phyloP scores from a whole-genome alignment of 805 yeast genomes.

The Hemisphaericaspora nanyangensis region DNA sequence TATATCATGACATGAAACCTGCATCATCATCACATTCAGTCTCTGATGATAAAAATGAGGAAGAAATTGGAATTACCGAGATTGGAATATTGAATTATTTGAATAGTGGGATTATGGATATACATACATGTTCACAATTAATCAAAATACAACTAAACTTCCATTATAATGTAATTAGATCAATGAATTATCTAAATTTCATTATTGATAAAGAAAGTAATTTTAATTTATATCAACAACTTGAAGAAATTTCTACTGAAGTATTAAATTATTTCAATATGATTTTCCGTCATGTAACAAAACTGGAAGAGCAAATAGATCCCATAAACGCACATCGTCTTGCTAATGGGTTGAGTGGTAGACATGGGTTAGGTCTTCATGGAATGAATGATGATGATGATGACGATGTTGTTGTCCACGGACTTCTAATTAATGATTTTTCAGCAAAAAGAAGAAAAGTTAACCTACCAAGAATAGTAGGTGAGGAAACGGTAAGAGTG shows the following conservation, averaged over 20 bases:
- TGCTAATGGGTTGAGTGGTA: slow-evolving; percentile 34
- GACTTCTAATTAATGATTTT: slow-evolving; percentile 42
- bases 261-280: slow-evolving; percentile 34
- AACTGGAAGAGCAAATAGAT: slow-evolving; percentile 11
- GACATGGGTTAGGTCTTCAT: slow-evolving; percentile 5
- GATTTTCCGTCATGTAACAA: slow-evolving; percentile 32
- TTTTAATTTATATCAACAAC: slow-evolving; percentile 28
- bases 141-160: slow-evolving; percentile 43
- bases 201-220: slow-evolving; percentile 41
- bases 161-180: slow-evolving; percentile 39
- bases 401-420: slow-evolving; percentile 45
- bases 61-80: slow-evolving; percentile 12
- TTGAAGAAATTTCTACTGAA: slow-evolving; percentile 36
- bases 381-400: slow-evolving; percentile 31
- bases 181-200: slow-evolving; percentile 40
- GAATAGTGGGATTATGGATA: slow-evolving; percentile 35
- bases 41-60: not conserved
- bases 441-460: slow-evolving; percentile 32
- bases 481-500: slow-evolving; percentile 1
- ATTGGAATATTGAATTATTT: slow-evolving; percentile 20
- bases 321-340: slow-evolving; percentile 10
- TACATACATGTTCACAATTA: slow-evolving; percentile 33
- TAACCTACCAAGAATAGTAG: slow-evolving; percentile 1
- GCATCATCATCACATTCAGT: slow-evolving; percentile 5
- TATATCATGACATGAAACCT: slow-evolving; percentile 27